Conservation (phyloP, 495 filamentous ascomycete species). For the Xylaria flabelliformis region DNA sequence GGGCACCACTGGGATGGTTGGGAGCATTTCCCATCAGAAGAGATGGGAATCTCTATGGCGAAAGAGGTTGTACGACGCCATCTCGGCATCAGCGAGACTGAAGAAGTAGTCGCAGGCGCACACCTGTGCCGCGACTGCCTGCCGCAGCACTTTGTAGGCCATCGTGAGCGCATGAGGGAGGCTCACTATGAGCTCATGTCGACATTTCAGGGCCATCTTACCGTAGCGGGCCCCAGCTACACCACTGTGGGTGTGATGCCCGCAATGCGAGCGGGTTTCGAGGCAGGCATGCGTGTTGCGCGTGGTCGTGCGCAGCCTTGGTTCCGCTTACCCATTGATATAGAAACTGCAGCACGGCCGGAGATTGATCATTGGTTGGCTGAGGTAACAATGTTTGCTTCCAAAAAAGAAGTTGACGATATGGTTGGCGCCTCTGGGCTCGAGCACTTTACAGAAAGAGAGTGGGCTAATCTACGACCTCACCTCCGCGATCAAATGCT, state of each 20-base stretch:
- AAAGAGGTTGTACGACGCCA: slow-evolving; percentile 72
- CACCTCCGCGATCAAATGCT: neutral
- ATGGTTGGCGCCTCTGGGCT: slow-evolving; percentile 22
- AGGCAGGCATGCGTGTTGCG: slow-evolving; percentile 43
- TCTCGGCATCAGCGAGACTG: slow-evolving; percentile 62
- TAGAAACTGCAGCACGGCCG: neutral
- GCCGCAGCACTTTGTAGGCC: slow-evolving; percentile 86
- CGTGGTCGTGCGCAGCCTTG: slow-evolving; percentile 31
- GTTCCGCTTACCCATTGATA: slow-evolving; percentile 1
- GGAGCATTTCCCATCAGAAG: slow-evolving; percentile 59
- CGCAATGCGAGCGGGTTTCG: slow-evolving; percentile 48
- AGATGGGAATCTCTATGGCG: slow-evolving; percentile 72
- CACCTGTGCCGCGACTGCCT: slow-evolving; percentile 79
- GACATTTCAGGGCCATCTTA: slow-evolving; percentile 67
- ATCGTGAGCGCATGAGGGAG: slow-evolving; percentile 65
- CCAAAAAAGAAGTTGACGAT: neutral
- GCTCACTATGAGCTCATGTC: slow-evolving; percentile 61
- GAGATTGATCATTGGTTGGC: slow-evolving; percentile 8
- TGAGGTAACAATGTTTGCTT: neutral
- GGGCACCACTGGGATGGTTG: slow-evolving; percentile 87
- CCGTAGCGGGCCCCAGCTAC: slow-evolving; percentile 84
- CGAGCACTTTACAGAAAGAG: slow-evolving; percentile 19
- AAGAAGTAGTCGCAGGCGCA: slow-evolving; percentile 58
- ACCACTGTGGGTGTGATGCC: slow-evolving; percentile 47
- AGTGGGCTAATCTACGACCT: neutral